These are phyloP conservation scores for Globisporangium uncinulatum DNA, from an alignment of 352 stramenopile species.

Conservation along the genomic window DNA sequence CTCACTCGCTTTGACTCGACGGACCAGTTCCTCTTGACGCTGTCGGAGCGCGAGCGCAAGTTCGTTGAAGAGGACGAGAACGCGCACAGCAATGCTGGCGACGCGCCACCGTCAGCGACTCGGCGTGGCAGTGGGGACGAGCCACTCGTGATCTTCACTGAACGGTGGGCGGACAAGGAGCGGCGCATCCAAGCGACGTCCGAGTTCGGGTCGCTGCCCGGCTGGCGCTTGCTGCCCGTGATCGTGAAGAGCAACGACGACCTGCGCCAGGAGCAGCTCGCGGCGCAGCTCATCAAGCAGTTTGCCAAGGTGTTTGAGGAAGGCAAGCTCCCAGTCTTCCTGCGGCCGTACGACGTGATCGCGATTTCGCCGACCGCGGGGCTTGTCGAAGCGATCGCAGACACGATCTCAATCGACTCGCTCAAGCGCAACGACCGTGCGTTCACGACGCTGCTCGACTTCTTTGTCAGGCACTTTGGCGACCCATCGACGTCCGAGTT, in stretches of 20 bases:
- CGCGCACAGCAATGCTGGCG: conserved; percentile 13
- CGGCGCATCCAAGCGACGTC: conserved; percentile 85
- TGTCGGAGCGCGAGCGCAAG: conserved; percentile 72
- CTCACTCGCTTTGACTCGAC: conserved; percentile 73
- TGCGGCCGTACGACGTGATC: conserved; percentile 96
- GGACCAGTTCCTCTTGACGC: conserved; percentile 59
- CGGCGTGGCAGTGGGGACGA: conserved; percentile 22
- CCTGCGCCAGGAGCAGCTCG: conserved; percentile 96
- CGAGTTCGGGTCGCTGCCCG: conserved; percentile 71
- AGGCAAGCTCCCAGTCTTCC: conserved; percentile 91
- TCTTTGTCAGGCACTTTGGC: conserved; percentile 93
- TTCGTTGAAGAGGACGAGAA: conserved; percentile 48
- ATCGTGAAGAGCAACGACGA: conserved; percentile 99
- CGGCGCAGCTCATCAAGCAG: conserved; percentile 94
- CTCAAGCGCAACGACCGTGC: conserved; percentile 95
- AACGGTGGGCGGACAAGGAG: conserved; percentile 94
- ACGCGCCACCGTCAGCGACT: conserved; percentile 10
- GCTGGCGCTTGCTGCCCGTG: conserved; percentile 90
- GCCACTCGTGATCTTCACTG: conserved; percentile 89
- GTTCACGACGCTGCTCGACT: conserved; percentile 90
- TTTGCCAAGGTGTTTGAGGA: conserved; percentile 94
- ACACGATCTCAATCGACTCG: conserved; percentile 97
- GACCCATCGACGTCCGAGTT: conserved; percentile 67
- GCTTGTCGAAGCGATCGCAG: conserved; percentile 95
- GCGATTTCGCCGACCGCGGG: conserved; percentile 91